Percentiles rank a stretch among this genome's conserved stretches.
phyloP scores from a whole-genome alignment of 129 eudicot species.

The Centella asiatica region DNA sequence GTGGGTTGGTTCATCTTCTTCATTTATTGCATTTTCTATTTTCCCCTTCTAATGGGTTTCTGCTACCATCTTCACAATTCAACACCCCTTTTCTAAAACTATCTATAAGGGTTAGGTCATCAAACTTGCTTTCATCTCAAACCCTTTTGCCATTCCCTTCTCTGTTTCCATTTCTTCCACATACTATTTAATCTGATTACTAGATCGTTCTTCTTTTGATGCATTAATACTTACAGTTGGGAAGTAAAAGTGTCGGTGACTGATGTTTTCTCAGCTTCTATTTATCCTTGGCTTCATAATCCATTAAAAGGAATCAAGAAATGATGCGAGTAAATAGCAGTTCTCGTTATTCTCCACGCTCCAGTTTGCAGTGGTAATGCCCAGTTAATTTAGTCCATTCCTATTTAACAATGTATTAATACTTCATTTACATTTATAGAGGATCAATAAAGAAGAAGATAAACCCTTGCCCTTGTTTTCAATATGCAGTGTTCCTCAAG shows the following conservation, averaged over 20 bases:
- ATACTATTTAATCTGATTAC: no score
- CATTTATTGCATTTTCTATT: background rate
- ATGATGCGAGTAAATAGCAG: background rate
- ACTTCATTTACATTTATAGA: no score
- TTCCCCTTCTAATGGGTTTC: background rate
- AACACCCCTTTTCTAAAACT: background rate
- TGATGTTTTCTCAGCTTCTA: background rate
- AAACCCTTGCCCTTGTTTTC: no score
- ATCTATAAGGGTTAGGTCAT: background rate
- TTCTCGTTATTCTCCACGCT: background rate
- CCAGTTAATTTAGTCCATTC: background rate
- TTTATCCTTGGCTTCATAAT: background rate
- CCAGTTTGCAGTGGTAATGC: background rate
- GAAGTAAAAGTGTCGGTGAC: conserved; percentile 7
- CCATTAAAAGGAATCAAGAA: background rate
- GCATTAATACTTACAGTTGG: background rate
- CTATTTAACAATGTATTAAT: no score
- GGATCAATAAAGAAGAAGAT: background rate
- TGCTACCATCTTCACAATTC: background rate
- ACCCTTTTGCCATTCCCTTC: background rate
- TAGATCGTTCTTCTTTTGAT: background rate
- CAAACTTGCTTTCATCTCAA: background rate
- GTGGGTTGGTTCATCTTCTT: conserved; percentile 10
- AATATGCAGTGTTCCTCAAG: conserved; percentile 3
- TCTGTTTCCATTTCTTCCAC: conserved; percentile 1